These are phyloP conservation scores for Colletotrichum liriopes DNA, from an alignment of 2,329 filamentous ascomycete species.

Conservation along the genomic window DNA sequence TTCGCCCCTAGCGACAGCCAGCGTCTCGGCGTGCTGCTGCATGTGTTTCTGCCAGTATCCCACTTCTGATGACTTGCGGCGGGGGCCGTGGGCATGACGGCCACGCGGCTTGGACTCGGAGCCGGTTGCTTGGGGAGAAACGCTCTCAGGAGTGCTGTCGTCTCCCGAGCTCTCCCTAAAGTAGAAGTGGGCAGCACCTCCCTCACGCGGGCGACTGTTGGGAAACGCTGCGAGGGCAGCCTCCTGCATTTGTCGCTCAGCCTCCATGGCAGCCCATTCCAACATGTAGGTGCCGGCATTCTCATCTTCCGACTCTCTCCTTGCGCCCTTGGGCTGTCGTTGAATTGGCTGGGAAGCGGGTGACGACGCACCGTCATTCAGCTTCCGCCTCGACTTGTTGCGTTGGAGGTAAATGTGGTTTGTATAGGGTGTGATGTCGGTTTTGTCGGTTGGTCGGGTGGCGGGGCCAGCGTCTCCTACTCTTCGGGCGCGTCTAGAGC, in stretches of 20 bases:
- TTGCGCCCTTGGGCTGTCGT: conserved; percentile 59
- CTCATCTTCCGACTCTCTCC: conserved; percentile 82
- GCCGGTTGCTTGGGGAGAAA: conserved; percentile 51
- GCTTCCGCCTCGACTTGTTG: conserved; percentile 58
- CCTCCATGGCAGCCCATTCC: conserved; percentile 83
- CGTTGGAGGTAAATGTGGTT: conserved; percentile 72
- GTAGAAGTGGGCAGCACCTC: conserved; percentile 80
- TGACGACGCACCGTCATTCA: conserved; percentile 44
- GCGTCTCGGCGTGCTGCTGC: conserved; percentile 81
- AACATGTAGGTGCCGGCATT: conserved; percentile 83
- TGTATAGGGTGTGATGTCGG: conserved; percentile 78
- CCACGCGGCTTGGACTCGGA: conserved; percentile 44
- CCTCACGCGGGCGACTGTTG: conserved; percentile 78
- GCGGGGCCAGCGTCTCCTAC: conserved; percentile 76
- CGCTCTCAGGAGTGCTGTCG: conserved; percentile 62
- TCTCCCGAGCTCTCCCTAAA: conserved; percentile 76
- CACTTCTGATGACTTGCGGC: conserved; percentile 75
- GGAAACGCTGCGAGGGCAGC: conserved; percentile 83
- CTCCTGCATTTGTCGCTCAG: conserved; percentile 85
- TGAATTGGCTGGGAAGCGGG: conserved; percentile 47
- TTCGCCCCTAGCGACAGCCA: conserved; percentile 64
- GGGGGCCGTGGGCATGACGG: conserved; percentile 50
- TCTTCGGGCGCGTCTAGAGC: conserved; percentile 79
- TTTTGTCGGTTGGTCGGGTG: conserved; percentile 77
- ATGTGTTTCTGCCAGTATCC: conserved; percentile 86